phyloP scores from a whole-genome alignment of 768 basidiomycete species.

The Tylopilus balloui region DNA sequence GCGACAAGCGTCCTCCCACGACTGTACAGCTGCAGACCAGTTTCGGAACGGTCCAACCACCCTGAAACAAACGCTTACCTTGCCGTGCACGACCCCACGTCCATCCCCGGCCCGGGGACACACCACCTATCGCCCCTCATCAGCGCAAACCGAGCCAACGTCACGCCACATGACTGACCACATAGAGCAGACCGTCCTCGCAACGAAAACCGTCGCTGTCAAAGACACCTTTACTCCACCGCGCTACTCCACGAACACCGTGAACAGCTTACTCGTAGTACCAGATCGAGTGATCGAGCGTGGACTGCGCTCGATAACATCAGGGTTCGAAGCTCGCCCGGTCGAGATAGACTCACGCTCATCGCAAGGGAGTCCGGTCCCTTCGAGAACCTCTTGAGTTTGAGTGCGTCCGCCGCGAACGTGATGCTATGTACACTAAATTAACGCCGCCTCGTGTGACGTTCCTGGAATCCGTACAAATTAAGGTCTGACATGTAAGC shows the following conservation, averaged over 20 bases:
- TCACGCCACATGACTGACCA: slow-evolving; percentile 40
- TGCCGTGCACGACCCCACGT: slow-evolving; percentile 64
- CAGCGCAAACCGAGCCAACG: neutral
- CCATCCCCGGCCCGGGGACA: slow-evolving; percentile 64
- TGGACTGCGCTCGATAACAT: slow-evolving; percentile 35
- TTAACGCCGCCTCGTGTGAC: slow-evolving; percentile 1
- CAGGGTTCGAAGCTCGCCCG: slow-evolving; percentile 1
- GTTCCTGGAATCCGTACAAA: slow-evolving; percentile 50
- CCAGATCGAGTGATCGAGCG: slow-evolving; percentile 75
- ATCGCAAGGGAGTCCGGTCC: slow-evolving; percentile 54
- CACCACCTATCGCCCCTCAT: slow-evolving; percentile 42
- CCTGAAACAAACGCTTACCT: slow-evolving; percentile 42
- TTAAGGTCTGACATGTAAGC: slow-evolving; percentile 75
- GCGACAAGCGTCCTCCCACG: slow-evolving; percentile 62
- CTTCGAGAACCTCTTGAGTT: slow-evolving; percentile 45
- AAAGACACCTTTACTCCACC: slow-evolving; percentile 3
- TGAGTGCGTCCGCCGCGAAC: slow-evolving; percentile 49
- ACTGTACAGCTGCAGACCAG: slow-evolving; percentile 56
- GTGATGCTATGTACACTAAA: slow-evolving; percentile 43
- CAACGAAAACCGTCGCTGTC: slow-evolving; percentile 68
- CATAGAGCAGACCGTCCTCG: slow-evolving; percentile 77
- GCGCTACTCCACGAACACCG: neutral
- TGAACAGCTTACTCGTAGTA: slow-evolving; percentile 59
- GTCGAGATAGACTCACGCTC: slow-evolving; percentile 44
- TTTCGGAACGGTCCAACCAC: slow-evolving; percentile 6